Base-by-base conservation (phyloP, 176 grass and related monocot genomes). In the Elaeis guineensis region DNA sequence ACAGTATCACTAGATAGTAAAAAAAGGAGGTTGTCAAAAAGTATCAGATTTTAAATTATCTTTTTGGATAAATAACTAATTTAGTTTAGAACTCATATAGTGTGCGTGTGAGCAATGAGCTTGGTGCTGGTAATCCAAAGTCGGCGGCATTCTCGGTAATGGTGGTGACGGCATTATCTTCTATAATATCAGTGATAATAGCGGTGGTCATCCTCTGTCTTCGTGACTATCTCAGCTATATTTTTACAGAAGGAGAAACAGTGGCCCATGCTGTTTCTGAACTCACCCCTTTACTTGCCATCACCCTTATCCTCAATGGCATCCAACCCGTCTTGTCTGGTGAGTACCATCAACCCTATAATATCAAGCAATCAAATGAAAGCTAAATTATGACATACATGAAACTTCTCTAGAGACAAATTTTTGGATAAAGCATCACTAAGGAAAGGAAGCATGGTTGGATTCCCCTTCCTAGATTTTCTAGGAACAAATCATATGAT, bases 301-400 rank as follows among this genome's bases (percentile, higher is more conserved):
- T 49, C 67, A 78, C 75, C 21, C 52, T 78, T 66, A 17, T 78
- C 21, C 65, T 77, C 58, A 69, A 69, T 66, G 74, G 74, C 65
- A 51, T 77, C 30, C 74, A 77, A n/a, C 74, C 66, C 3, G 67
- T 78, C 9, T 26, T 78, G 6, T 78, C 75, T 24, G 75, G 73
- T 68, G 19, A 61, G 25, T 28, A n/a, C 15, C 6, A 11, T 2
- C 32, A 35, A n/a, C n/a, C n/a, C n/a, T n/a, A n/a, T n/a, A n/a
- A n/a, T n/a, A n/a, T n/a, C n/a, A n/a, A n/a, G n/a, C n/a, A n/a
- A n/a, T n/a, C n/a, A n/a, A n/a, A n/a, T n/a, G n/a, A n/a, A n/a
- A n/a, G 32, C 32, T 35, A 35, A 35, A 35, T 35, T 35, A 8
- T 11, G 32, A 9, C 32, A 35, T 35, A 9, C 6, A 35, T 35